Evolutionary conservation across 2,329 filamentous ascomycete species (phyloP), one percentile per base, ranked within the genome.

Genomic region (Colletotrichum falcatum): DNA sequence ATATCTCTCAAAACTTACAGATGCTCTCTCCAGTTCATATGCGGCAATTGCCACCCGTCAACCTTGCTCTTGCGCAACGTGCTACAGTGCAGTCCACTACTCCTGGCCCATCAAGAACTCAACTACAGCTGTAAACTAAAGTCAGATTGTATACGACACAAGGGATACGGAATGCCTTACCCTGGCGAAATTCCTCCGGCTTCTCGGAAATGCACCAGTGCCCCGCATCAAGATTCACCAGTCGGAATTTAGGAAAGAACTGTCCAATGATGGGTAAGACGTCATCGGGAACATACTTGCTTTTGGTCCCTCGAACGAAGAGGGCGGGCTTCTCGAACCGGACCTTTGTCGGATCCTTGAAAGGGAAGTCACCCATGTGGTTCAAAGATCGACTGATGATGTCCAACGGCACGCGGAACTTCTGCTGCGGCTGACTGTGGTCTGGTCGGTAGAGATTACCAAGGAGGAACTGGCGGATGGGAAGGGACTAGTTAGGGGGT

Each of bases 151-250:
- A 48, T n/a, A 39, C 5, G 28, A 28, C 20, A 7, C 44, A 23
- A 11, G 8, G 18, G 28, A 26, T 14, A 23, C 46, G 66, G 39
- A 61, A 23, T 33, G 54, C 78, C 87, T 79, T 78, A 94, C 93
- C 91, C 85, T 88, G 83, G 77, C 91, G 89, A 74, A 97, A 97
- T 12, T 86, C 90, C 77, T 94, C 90, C 0, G 94, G 94, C 75
- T 94, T 91, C 83, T 97, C 94, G n/a, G 92, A 94, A 72, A 95
- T 94, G 6, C 97, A 84, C 94, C 94, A 97, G 79, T 97, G 94
- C 0, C 94, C 94, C 11, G 91, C 88, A 46, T 96, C 91, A 39
- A 97, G 83, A 80, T 95, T 92, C 59, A 85, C 88, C 37, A 96
- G 77, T 78, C 89, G 83, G 77, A 96, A 97, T 30, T 85, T 85